phyloP scores from a whole-genome alignment of 495 filamentous ascomycete species.

The Penicillium canescens region DNA sequence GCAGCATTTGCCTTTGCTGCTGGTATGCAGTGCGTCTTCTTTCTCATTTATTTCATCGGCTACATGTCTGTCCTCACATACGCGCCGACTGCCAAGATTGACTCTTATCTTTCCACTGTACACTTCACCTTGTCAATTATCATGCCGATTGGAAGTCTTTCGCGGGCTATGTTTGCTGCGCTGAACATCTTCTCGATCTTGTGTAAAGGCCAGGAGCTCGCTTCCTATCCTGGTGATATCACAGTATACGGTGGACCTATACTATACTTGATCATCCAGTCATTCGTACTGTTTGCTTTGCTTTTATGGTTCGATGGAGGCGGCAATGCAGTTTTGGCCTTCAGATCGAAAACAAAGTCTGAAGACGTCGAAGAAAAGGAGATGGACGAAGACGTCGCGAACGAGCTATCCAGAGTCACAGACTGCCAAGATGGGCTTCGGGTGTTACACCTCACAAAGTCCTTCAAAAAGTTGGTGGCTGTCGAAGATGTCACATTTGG shows the following conservation, averaged over 20 bases:
- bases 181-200: conserved; percentile 76
- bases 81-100: conserved; percentile 58
- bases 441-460: conserved; percentile 73
- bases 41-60: conserved; percentile 76
- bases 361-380: conserved; percentile 47
- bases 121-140: conserved; percentile 69
- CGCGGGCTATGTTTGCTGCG: conserved; percentile 67
- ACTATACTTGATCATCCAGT: conserved; percentile 71
- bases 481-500: conserved; percentile 83
- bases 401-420: conserved; percentile 49
- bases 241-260: conserved; percentile 78
- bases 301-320: conserved; percentile 72
- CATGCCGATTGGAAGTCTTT: conserved; percentile 67
- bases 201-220: conserved; percentile 61
- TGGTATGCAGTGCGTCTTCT: conserved; percentile 67
- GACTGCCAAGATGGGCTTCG: conserved; percentile 64
- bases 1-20: conserved; percentile 75
- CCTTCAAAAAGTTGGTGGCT: conserved; percentile 66
- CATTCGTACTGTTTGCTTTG: conserved; percentile 61
- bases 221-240: conserved; percentile 68
- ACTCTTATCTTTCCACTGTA: conserved; percentile 56
- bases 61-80: conserved; percentile 71
- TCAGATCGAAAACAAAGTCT: conserved; percentile 31
- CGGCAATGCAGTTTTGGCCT: conserved; percentile 47
- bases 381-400: conserved; percentile 46